Percentiles rank a stretch among this genome's conserved stretches.
Evolutionary conservation across 257 asterid genomes (phyloP).

Genomic region (Primulina eburnea): DNA sequence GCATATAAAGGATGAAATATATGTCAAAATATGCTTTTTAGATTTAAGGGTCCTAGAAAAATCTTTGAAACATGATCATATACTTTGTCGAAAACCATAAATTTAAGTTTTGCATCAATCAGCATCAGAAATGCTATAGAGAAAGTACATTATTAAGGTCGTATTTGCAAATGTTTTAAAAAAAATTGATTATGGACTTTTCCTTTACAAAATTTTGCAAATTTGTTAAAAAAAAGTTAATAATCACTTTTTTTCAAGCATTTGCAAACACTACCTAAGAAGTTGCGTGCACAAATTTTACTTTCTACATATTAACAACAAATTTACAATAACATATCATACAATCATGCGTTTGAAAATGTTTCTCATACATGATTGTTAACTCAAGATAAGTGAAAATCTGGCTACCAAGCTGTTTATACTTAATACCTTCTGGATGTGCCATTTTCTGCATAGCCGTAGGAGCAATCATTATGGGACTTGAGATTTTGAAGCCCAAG

Average conservation of each 20-base stretch:
- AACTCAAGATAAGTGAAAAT: constrained; percentile 12
- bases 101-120: not conserved
- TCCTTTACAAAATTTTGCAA: too few species aligned
- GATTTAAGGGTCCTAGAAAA: not conserved
- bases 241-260: too few species aligned
- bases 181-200: too few species aligned
- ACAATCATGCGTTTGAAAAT: not conserved
- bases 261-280: too few species aligned
- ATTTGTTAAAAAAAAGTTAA: too few species aligned
- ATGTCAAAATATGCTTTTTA: not conserved
- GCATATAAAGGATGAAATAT: not conserved
- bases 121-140: not conserved
- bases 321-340: not conserved
- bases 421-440: constrained; percentile 66
- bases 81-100: not conserved
- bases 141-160: not conserved
- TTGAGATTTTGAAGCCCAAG: constrained; percentile 66
- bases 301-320: not conserved
- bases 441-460: constrained; percentile 96
- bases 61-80: not conserved
- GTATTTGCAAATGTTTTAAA: too few species aligned
- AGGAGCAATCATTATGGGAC: constrained; percentile 96
- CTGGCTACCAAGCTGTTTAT: not conserved
- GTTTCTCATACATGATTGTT: not conserved
- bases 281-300: not conserved